These are phyloP conservation scores for Boletus rubescentipes DNA, from an alignment of 768 basidiomycete species.

Conservation along the genomic window DNA sequence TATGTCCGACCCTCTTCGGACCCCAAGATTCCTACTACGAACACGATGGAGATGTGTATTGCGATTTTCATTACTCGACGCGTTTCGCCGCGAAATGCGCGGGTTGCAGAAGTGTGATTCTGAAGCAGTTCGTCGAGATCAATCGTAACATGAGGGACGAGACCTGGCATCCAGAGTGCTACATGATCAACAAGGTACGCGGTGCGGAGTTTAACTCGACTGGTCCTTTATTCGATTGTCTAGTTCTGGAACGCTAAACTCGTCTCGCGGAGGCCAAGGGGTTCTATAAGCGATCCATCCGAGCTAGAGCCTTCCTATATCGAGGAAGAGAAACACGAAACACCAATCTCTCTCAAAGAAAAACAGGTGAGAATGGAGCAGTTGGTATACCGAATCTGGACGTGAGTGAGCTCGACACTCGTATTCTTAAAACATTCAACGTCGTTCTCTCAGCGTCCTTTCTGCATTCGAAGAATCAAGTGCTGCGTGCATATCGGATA, in stretches of 20 bases:
- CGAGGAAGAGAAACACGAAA: slow-evolving; percentile 81
- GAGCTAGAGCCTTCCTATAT: slow-evolving; percentile 54
- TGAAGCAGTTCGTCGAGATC: slow-evolving; percentile 99
- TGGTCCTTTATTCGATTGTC: slow-evolving; percentile 9
- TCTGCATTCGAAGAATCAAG: slow-evolving; percentile 99
- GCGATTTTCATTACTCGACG: slow-evolving; percentile 99
- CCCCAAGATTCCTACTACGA: slow-evolving; percentile 99
- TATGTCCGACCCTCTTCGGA: slow-evolving; percentile 94
- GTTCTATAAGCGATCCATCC: slow-evolving; percentile 53
- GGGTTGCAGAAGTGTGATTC: slow-evolving; percentile 93
- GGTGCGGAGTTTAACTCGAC: neutral
- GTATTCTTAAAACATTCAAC: slow-evolving; percentile 8
- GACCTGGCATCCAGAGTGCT: slow-evolving; percentile 99
- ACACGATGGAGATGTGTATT: slow-evolving; percentile 96
- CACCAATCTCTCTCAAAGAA: slow-evolving; percentile 75
- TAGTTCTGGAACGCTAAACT: slow-evolving; percentile 99
- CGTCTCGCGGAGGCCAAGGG: slow-evolving; percentile 68
- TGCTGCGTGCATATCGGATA: slow-evolving; percentile 98
- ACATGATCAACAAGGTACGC: slow-evolving; percentile 98
- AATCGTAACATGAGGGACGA: slow-evolving; percentile 98
- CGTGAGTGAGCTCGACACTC: slow-evolving; percentile 50
- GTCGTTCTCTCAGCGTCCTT: slow-evolving; percentile 58
- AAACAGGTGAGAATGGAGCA: slow-evolving; percentile 95
- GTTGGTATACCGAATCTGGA: slow-evolving; percentile 98
- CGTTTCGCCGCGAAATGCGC: slow-evolving; percentile 98